A percentile compares a stretch with the other conserved stretches of the same genome.
Conservation (phyloP, 1,284 basidiomycete genomes). For the Rhodofomes roseus region DNA sequence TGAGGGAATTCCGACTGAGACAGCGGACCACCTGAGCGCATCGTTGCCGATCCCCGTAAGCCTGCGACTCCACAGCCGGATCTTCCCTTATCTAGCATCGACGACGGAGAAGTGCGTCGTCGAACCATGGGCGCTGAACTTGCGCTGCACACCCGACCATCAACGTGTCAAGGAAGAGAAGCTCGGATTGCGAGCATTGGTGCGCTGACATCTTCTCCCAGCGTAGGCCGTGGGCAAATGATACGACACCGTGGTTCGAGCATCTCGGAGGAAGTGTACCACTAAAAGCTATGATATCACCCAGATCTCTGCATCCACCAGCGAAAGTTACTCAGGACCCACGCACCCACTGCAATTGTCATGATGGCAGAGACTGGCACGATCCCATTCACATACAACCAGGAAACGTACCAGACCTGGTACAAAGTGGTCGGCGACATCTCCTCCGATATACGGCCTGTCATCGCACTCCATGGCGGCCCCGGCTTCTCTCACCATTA, state of each 20-base stretch:
- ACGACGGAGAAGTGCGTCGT: background rate
- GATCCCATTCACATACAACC: conserved; percentile 16
- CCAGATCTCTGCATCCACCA: too few species aligned
- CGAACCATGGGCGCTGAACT: too few species aligned
- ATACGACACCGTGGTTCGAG: too few species aligned
- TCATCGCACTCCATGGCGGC: conserved; percentile 36
- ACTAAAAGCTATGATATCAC: too few species aligned
- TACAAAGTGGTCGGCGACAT: conserved; percentile 16
- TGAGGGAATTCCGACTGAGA: background rate
- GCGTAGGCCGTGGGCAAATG: too few species aligned
- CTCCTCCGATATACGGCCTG: conserved; percentile 17
- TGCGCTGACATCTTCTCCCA: too few species aligned
- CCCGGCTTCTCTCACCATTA: conserved; percentile 27
- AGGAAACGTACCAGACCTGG: conserved; percentile 19
- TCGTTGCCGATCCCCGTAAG: background rate
- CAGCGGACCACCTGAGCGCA: background rate
- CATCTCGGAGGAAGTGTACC: too few species aligned
- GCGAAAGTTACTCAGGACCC: too few species aligned
- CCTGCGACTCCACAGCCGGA: background rate
- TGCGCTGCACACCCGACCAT: too few species aligned
- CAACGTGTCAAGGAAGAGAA: too few species aligned
- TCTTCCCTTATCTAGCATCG: background rate
- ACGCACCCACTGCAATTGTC: background rate
- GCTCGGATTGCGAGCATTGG: too few species aligned
- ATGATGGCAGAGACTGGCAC: conserved; percentile 8